phyloP scores from a whole-genome alignment of 176 grass and related monocot species.

The Eleusine coracana region DNA sequence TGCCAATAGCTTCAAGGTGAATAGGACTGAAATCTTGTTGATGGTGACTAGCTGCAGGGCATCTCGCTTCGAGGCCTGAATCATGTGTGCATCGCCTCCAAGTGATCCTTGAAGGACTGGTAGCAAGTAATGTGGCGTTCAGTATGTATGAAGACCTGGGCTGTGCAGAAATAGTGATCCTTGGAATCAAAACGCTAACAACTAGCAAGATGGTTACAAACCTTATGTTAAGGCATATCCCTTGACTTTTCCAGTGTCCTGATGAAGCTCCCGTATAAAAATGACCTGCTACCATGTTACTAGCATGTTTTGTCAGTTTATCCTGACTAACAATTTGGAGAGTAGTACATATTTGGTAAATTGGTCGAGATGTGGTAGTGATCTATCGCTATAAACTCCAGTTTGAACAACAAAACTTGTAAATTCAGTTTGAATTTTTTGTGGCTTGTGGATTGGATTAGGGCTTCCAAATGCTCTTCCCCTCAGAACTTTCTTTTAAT shows the following conservation, averaged over 20 bases:
- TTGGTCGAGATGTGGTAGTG: background rate
- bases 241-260: constrained; percentile 21
- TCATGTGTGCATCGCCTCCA: constrained; percentile 14
- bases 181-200: background rate
- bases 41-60: background rate
- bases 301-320: background rate
- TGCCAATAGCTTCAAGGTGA: background rate
- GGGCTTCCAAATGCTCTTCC: too few species aligned
- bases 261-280: constrained; percentile 11
- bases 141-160: background rate
- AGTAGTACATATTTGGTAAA: background rate
- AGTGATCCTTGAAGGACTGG: constrained; percentile 12
- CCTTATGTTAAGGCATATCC: background rate
- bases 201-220: background rate
- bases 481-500: too few species aligned
- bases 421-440: background rate
- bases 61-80: constrained; percentile 18
- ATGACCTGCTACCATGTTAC: background rate
- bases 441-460: background rate
- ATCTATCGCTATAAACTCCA: background rate
- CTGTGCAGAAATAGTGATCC: background rate
- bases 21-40: background rate
- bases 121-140: background rate
- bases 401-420: background rate
- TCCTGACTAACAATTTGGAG: background rate